Conservation (phyloP, 352 stramenopile genomes). For the Globisporangium spinosum region DNA sequence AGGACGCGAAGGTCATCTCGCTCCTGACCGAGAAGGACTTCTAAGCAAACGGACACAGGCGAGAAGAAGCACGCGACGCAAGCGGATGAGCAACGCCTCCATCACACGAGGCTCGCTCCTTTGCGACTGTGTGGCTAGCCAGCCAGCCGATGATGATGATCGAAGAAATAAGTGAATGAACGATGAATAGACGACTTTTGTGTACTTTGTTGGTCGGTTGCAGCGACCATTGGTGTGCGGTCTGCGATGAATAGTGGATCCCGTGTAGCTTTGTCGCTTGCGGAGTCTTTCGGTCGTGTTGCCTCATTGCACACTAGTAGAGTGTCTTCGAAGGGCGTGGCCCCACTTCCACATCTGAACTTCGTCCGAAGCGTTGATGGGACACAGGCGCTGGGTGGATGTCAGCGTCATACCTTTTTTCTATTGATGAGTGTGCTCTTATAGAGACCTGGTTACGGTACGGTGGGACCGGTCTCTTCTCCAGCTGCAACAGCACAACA, state of each 20-base stretch:
- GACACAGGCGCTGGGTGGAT: too few relatives aligned
- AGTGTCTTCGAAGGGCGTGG: background rate
- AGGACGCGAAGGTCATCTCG: slow-evolving; percentile 48
- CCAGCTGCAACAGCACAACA: too few relatives aligned
- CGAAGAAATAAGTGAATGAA: background rate
- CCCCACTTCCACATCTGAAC: background rate
- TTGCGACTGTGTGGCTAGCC: background rate
- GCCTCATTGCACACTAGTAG: too few relatives aligned
- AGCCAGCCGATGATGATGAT: background rate
- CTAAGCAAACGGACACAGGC: slow-evolving; percentile 17
- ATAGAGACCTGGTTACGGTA: too few relatives aligned
- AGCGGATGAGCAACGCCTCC: background rate
- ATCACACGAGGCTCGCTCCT: background rate
- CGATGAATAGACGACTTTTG: background rate
- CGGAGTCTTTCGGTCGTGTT: too few relatives aligned
- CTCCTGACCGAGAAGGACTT: slow-evolving; percentile 73
- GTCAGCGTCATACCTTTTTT: too few relatives aligned
- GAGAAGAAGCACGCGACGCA: too few relatives aligned
- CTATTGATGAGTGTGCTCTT: too few relatives aligned
- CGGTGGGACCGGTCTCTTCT: too few relatives aligned
- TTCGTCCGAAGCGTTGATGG: too few relatives aligned
- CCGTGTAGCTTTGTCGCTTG: too few relatives aligned
- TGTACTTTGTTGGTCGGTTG: background rate
- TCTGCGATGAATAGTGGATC: background rate
- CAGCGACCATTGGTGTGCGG: background rate